Percentiles rank a stretch among this genome's conserved stretches.
phyloP scores from a whole-genome alignment of 306 rosid species.

The Elaeagnus macrophylla region DNA sequence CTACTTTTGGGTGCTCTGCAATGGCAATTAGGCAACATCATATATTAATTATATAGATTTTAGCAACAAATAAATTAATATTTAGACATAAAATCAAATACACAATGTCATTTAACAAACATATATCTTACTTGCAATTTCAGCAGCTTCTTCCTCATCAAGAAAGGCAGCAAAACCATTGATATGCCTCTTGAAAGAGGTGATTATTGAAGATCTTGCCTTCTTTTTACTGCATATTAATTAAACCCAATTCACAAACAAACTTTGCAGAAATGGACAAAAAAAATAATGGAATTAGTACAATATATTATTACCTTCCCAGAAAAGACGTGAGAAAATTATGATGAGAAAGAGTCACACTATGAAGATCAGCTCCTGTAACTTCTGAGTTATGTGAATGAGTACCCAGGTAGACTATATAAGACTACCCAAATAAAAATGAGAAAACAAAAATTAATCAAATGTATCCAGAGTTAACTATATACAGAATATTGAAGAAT shows the following conservation, averaged over 20 bases:
- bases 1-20: constrained; percentile 42
- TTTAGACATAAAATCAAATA: too few relatives aligned
- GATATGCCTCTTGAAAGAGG: constrained; percentile 40
- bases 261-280: neutral
- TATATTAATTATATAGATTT: too few relatives aligned
- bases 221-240: constrained; percentile 28
- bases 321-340: constrained; percentile 30
- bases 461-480: too few relatives aligned
- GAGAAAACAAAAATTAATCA: too few relatives aligned
- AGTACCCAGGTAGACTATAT: constrained; percentile 50
- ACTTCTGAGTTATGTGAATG: constrained; percentile 44
- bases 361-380: constrained; percentile 21
- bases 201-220: constrained; percentile 39
- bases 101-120: too few relatives aligned
- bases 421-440: too few relatives aligned
- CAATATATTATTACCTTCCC: constrained; percentile 38
- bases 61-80: too few relatives aligned
- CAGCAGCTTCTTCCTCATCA: constrained; percentile 31
- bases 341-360: constrained; percentile 29
- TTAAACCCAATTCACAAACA: neutral
- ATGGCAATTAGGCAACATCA: neutral
- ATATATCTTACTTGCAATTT: constrained; percentile 29
- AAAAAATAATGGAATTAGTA: constrained; percentile 23
- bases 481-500: too few relatives aligned
- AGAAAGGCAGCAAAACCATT: constrained; percentile 54